Conservation (phyloP, 805 yeast species). For the Saccharomyces eubayanus region DNA sequence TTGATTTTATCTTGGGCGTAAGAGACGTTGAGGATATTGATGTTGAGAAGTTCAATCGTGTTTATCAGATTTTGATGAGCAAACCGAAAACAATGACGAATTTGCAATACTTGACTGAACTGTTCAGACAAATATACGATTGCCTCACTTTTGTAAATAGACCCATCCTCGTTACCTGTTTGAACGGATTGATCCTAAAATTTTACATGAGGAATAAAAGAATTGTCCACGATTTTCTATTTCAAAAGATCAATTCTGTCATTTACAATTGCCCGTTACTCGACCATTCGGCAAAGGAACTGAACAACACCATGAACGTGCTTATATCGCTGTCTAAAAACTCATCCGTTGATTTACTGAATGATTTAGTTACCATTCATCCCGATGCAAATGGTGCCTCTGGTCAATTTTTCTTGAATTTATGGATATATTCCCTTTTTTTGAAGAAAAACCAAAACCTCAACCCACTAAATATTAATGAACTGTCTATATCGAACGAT, state of each 20-base stretch:
- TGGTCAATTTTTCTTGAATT: slow-evolving; percentile 21
- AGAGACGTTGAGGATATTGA: slow-evolving; percentile 60
- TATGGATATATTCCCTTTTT: slow-evolving; percentile 34
- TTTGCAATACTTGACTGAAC: slow-evolving; percentile 43
- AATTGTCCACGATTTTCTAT: slow-evolving; percentile 52
- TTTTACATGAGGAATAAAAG: slow-evolving; percentile 43
- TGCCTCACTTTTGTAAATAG: slow-evolving; percentile 51
- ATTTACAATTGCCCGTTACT: slow-evolving; percentile 30
- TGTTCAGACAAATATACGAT: slow-evolving; percentile 58
- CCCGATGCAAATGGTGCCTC: slow-evolving; percentile 5
- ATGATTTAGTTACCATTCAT: slow-evolving; percentile 19
- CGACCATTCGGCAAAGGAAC: slow-evolving; percentile 38
- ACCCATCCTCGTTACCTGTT: slow-evolving; percentile 50
- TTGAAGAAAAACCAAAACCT: slow-evolving; percentile 26
- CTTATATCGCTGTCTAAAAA: slow-evolving; percentile 52
- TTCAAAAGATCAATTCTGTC: slow-evolving; percentile 40
- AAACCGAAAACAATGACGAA: slow-evolving; percentile 49
- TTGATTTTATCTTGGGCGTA: slow-evolving; percentile 71
- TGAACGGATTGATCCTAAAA: slow-evolving; percentile 45
- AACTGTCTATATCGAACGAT: slow-evolving; percentile 2
- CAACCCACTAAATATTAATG: slow-evolving; percentile 9
- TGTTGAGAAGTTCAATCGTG: slow-evolving; percentile 55
- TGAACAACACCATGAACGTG: slow-evolving; percentile 59
- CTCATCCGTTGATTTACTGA: slow-evolving; percentile 30
- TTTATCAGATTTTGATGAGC: slow-evolving; percentile 54